Percentiles rank a stretch among this genome's conserved stretches.
Evolutionary conservation across 768 basidiomycete genomes (phyloP).

Genomic region (Lactarius trivialis): DNA sequence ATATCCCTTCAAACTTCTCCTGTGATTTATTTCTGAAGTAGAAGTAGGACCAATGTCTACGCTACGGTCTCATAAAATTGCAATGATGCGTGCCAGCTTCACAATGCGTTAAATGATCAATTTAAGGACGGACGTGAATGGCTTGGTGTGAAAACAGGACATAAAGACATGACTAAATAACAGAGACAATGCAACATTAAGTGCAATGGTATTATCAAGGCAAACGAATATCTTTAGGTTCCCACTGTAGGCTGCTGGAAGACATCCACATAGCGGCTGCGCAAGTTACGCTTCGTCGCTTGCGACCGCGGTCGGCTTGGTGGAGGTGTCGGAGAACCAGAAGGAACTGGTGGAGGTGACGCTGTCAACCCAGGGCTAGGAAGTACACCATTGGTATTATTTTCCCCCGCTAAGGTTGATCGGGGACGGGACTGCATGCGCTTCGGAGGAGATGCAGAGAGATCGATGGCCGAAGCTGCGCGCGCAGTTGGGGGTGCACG

Average conservation of each 20-base stretch:
- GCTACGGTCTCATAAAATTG: slow-evolving; percentile 20
- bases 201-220: neutral
- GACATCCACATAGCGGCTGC: slow-evolving; percentile 88
- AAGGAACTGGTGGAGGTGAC: slow-evolving; percentile 33
- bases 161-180: slow-evolving; percentile 8
- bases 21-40: slow-evolving; percentile 35
- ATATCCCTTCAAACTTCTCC: slow-evolving; percentile 74
- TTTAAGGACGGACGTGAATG: neutral
- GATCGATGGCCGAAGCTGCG: slow-evolving; percentile 59
- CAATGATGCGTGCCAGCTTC: slow-evolving; percentile 4
- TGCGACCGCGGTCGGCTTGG: slow-evolving; percentile 49
- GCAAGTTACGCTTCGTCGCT: slow-evolving; percentile 66
- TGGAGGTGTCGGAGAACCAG: slow-evolving; percentile 41
- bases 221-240: neutral
- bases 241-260: slow-evolving; percentile 45
- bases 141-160: neutral
- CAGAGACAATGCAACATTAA: slow-evolving; percentile 1
- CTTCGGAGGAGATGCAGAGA: slow-evolving; percentile 45
- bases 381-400: slow-evolving; percentile 29
- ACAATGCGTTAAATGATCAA: slow-evolving; percentile 16
- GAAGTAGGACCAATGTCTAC: slow-evolving; percentile 20
- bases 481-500: slow-evolving; percentile 42
- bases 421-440: slow-evolving; percentile 52
- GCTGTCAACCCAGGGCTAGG: slow-evolving; percentile 25
- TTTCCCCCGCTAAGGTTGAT: slow-evolving; percentile 48